These are phyloP conservation scores for Arabis alpina DNA, from an alignment of 345 rosid genomes.

Conservation along the genomic window DNA sequence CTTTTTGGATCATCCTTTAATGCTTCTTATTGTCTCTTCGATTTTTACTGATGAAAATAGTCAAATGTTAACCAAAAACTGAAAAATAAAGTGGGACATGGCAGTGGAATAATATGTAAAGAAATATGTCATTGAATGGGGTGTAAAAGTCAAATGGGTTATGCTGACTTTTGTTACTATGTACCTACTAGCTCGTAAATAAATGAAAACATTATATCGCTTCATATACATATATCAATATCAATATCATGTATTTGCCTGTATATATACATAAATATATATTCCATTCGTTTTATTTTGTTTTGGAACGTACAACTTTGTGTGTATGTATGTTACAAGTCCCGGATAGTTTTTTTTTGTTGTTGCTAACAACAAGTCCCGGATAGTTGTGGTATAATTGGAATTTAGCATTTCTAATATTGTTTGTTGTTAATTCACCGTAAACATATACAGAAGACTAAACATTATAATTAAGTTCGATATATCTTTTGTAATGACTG, in stretches of 20 bases:
- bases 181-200: background rate
- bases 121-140: constrained; percentile 16
- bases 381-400: no score
- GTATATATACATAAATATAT: no score
- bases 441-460: constrained; percentile 1
- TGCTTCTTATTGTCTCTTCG: background rate
- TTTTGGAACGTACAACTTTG: no score
- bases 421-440: background rate
- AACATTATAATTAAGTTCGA: background rate
- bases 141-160: constrained; percentile 21
- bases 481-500: background rate
- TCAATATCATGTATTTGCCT: no score
- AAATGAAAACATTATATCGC: background rate
- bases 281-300: no score
- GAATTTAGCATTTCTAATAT: background rate
- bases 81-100: constrained; percentile 6
- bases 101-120: background rate
- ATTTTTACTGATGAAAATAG: constrained; percentile 21
- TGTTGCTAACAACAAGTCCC: no score
- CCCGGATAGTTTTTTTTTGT: no score
- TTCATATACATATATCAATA: no score
- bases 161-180: constrained; percentile 15
- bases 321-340: no score
- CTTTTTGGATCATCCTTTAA: constrained; percentile 23
- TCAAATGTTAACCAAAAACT: constrained; percentile 7